phyloP scores from a whole-genome alignment of 1,284 basidiomycete genomes.

The Cryptococcus deneoformans region DNA sequence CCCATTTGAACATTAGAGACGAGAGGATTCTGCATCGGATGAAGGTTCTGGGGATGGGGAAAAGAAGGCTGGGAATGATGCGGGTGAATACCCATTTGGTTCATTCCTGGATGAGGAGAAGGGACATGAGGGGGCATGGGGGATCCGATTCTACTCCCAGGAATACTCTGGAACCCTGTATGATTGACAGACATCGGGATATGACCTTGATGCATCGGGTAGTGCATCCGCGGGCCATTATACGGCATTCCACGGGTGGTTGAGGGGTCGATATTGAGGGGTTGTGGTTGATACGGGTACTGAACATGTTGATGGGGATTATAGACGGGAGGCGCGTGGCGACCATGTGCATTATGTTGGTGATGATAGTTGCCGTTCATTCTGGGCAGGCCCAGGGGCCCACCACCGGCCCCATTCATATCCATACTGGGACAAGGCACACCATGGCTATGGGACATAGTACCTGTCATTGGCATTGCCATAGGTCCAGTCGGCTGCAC shows the following conservation, averaged over 20 bases:
- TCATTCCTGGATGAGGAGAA: background rate
- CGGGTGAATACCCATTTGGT: background rate
- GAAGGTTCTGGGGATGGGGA: background rate
- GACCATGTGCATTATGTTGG: conserved; percentile 8
- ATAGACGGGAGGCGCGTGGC: conserved; percentile 27
- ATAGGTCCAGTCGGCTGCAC: conserved; percentile 17
- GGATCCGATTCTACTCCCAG: conserved; percentile 17
- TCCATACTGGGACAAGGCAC: conserved; percentile 18
- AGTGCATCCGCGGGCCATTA: conserved; percentile 36
- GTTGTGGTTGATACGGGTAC: conserved; percentile 44
- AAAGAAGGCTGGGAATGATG: background rate
- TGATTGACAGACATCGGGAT: conserved; percentile 35
- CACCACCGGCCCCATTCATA: conserved; percentile 16
- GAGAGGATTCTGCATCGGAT: background rate
- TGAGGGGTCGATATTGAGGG: conserved; percentile 38
- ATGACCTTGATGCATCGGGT: conserved; percentile 23
- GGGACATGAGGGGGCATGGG: conserved; percentile 16
- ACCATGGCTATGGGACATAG: conserved; percentile 10
- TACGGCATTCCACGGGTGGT: conserved; percentile 40
- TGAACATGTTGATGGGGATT: conserved; percentile 47
- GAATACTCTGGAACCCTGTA: conserved; percentile 14
- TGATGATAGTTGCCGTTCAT: conserved; percentile 14
- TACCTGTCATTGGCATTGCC: conserved; percentile 12
- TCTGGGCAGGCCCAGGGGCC: conserved; percentile 15
- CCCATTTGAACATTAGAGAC: conserved; percentile 12